Percentiles rank a stretch among this genome's conserved stretches.
Evolutionary conservation across 1,139 yeast genomes (phyloP).

Genomic region (Yarrowia galli): DNA sequence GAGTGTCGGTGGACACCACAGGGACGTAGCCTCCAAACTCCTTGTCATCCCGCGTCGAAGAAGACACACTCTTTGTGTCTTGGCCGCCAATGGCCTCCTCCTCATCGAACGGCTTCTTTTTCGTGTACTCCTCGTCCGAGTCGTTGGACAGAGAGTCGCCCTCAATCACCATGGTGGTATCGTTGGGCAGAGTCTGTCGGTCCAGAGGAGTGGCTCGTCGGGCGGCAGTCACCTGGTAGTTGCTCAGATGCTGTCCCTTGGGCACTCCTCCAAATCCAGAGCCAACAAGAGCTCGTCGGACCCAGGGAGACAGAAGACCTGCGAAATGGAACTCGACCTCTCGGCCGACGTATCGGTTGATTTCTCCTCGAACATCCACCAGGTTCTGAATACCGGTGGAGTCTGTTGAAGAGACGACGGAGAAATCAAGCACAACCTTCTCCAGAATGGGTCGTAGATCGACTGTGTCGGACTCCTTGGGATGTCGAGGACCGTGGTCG

Average conservation of each 20-base stretch:
- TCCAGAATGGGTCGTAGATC: constrained; percentile 72
- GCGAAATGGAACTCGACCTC: constrained; percentile 91
- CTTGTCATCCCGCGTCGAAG: constrained; percentile 44
- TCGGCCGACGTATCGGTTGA: constrained; percentile 77
- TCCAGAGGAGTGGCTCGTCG: constrained; percentile 30
- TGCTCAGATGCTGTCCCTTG: constrained; percentile 47
- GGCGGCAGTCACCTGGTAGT: constrained; percentile 44
- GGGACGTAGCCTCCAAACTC: constrained; percentile 57
- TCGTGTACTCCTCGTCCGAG: constrained; percentile 21
- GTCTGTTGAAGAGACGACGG: constrained; percentile 76
- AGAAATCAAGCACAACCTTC: constrained; percentile 80
- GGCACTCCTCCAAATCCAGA: constrained; percentile 79
- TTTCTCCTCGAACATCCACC: constrained; percentile 75
- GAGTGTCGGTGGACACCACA: constrained; percentile 74
- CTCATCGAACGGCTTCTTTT: constrained; percentile 41
- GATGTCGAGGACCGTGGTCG: constrained; percentile 72
- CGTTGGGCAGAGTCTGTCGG: constrained; percentile 19
- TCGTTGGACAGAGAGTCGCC: constrained; percentile 26
- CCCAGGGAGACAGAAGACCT: constrained; percentile 87
- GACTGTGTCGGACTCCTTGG: constrained; percentile 44
- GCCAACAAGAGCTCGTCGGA: constrained; percentile 73
- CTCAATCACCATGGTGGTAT: constrained; percentile 25
- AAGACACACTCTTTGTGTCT: constrained; percentile 43
- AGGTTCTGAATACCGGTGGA: constrained; percentile 80
- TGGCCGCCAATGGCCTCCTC: constrained; percentile 41